Evolutionary conservation across 139 green algal species (phyloP), one percentile per base, ranked within the genome.

Genomic region (Chlamydomonas schloesseri): DNA sequence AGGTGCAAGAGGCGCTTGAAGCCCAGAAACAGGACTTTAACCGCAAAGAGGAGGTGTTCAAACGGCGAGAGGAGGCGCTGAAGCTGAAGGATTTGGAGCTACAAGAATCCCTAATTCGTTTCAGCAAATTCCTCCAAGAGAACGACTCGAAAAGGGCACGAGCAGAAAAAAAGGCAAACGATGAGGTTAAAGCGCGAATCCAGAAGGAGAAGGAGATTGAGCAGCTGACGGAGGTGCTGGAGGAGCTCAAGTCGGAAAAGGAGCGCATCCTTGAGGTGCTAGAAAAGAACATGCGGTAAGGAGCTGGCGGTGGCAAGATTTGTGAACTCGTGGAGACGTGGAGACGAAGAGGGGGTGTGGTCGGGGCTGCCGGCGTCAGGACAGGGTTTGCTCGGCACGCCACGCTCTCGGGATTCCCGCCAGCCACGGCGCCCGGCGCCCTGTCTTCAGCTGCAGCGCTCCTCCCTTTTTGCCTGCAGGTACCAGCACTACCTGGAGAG

Each of bases 1-100:
- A 98, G 89, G 94, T 98, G 60, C 95, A 98, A 82, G 96, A 98
- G 87, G 94, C 93, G 2, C 90, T 99, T 18, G 96, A 98, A 72
- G 83, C 93, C 1, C 95, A 98, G 47, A 97, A 98, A 86, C 76
- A 90, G 74, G 95, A 97, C 42, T 97, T 97, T 88, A 94, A 92
- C n/a, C 81, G 90, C 50, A 96, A 95, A 81, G 96, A 99, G 87
- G 94, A 98, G 74, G 89, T 94, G 6, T 98, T 98, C 85, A 95
- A 95, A 26, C 76, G 89, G 33, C 88, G 96, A 31, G 96, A 98
- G 83, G 94, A 98, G 50, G 92, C 91, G 0, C 85, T 99, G 18
- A 99, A 99, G 91, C 91, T 94, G 31, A 97, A 96, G 80, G 96
- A 99, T 84, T 69, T 98, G 36, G 96, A 99, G 83, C 92, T 99